Percentiles rank a stretch among this genome's conserved stretches.
Evolutionary conservation across 371 early-diverging fungal genomes (phyloP).

Genomic region (Coemansia sp.): DNA sequence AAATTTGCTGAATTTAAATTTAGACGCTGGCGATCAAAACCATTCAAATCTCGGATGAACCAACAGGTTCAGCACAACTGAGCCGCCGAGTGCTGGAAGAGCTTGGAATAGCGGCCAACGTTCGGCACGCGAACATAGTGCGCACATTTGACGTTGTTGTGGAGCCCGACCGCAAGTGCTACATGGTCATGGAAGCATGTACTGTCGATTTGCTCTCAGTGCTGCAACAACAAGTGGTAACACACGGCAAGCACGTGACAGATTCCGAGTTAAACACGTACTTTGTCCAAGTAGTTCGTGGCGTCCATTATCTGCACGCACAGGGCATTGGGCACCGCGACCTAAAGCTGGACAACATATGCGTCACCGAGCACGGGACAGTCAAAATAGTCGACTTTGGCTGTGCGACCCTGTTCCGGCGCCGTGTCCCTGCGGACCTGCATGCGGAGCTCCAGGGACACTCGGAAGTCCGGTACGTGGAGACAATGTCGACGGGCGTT

Average conservation of each 20-base stretch:
- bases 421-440: slow-evolving; percentile 3
- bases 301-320: slow-evolving; percentile 66
- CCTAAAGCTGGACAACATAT: slow-evolving; percentile 83
- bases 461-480: slow-evolving; percentile 23
- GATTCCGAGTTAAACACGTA: slow-evolving; percentile 18
- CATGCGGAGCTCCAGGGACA: not conserved
- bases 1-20: not conserved
- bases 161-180: slow-evolving; percentile 52
- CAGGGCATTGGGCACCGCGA: slow-evolving; percentile 83
- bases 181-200: slow-evolving; percentile 76
- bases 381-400: slow-evolving; percentile 95
- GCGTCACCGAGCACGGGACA: slow-evolving; percentile 63
- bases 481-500: slow-evolving; percentile 63
- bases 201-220: slow-evolving; percentile 67
- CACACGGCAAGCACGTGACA: not conserved
- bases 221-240: slow-evolving; percentile 52
- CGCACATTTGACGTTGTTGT: slow-evolving; percentile 59
- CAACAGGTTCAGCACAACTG: not conserved
- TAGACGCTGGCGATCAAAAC: slow-evolving; percentile 46
- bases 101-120: slow-evolving; percentile 44
- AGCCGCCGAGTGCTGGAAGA: slow-evolving; percentile 41
- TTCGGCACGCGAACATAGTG: slow-evolving; percentile 46
- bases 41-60: slow-evolving; percentile 1
- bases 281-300: slow-evolving; percentile 60
- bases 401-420: slow-evolving; percentile 49